Evolutionary conservation across 2,329 filamentous ascomycete genomes (phyloP), one percentile per base, ranked within the genome.

Genomic region (Aurifilum marmelostoma): DNA sequence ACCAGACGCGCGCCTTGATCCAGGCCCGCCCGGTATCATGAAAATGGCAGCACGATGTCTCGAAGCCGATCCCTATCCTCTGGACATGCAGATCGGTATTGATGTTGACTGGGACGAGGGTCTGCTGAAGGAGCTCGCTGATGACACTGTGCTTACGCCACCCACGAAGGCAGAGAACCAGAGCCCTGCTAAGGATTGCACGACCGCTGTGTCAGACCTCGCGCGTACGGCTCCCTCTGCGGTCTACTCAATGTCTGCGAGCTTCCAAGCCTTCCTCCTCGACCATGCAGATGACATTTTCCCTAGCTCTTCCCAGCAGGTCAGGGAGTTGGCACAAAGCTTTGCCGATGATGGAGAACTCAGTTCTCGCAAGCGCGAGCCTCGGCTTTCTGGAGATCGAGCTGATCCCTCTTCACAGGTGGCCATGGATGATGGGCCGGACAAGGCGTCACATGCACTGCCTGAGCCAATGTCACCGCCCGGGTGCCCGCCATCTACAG

Each of bases 271-370:
- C 11, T 87, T 88, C n/a, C 77, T 88, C 11, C 76, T 81, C 39
- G 73, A 75, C 54, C 80, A 86, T 69, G 73, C 85, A 9, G 85
- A 87, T 52, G 85, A 87, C 66, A 82, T 88, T 70, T 85, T 88
- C 59, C 85, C 85, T 0, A 84, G 82, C n/a, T 80, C 84, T 0
- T 87, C 85, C 0, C 87, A 89, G 73, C 84, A 87, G 74, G 79
- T 81, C 8, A 79, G 82, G 24, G 87, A 89, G 74, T 76, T 89
- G 3, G 75, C 79, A 2, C 82, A 83, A 41, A 80, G 84, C 70
- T 43, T 41, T 37, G 8, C 39, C 3, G 34, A 47, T 12, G 74
- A 78, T 72, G n/a, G 37, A 34, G 4, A 9, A 24, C 21, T 4
- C 14, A 32, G 16, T 14, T 32, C 52, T 29, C 8, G n/a, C 37